Base-by-base conservation (phyloP, 345 rosid genomes). In the Linum tenue region DNA sequence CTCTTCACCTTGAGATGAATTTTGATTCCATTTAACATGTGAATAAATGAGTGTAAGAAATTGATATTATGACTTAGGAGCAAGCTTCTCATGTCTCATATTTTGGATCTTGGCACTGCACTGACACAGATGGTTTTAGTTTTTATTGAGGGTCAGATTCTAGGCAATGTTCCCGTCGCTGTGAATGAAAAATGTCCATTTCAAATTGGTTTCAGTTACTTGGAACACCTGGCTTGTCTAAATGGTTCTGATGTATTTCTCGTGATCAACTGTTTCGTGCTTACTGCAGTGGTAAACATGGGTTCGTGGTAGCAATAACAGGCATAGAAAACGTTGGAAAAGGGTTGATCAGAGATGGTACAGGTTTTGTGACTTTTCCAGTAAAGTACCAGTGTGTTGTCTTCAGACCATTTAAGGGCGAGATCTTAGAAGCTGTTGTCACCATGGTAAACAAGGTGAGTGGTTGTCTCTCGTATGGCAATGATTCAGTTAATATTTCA, bases 341-440 rank as follows among this genome's bases (percentile, higher is more conserved):
- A 69, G 98, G 98, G 55, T 81, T 86, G 75, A 92, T 92, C 67
- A 79, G 94, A 51, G 98, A 92, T 63, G 97, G 97, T 64, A 86
- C 96, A 2, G 91, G 90, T 51, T 92, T 79, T 41, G 97, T 90
- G 55, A 85, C 97, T 22, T 92, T 90, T 48, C 90, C 92, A 1
- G 83, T 92, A 35, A 90, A 88, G 77, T 88, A 88, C 71, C 92
- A 86, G 67, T 92, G 96, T 69, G 92, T 86, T 42, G 96, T 85
- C 41, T 88, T 88, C 75, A 83, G 97, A 76, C 97, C 98, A 39
- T 90, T 90, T 76, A 86, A 85, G 72, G 95, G 96, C 55, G 95
- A 92, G 83, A 84, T 90, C 76, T 68, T 90, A 68, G 97, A 92
- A 79, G 94, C 97, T 77, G 96, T 84, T 67, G 96, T 92, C 74